Evolutionary conservation across 1,284 basidiomycete genomes (phyloP), one percentile per base, ranked within the genome.

Genomic region (Rhodotorula sp.): DNA sequence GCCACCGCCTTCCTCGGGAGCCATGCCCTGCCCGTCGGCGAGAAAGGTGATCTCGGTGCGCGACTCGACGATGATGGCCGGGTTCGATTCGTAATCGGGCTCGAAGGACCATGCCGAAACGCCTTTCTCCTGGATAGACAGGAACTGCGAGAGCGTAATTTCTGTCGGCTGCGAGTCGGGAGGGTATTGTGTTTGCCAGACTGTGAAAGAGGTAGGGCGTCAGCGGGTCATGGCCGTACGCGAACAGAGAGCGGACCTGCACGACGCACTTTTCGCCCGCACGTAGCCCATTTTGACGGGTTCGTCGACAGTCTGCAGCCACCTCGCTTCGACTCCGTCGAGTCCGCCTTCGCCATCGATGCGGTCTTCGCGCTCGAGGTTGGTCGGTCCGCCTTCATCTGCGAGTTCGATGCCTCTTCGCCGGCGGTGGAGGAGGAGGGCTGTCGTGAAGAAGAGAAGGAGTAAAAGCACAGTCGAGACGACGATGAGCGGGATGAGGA

Each of bases 81-180:
- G 74, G 79, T 94, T 88, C 61, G 91, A 89, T 81, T 97, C 94
- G 80, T 94, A 95, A 81, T 97, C 94, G 56, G 94, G 95, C 81
- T 97, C 94, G 79, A 97, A 97, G 26, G 88, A 92, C 94, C 94
- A 97, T 12, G 94, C 94, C 34, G 94, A 94, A 56, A 97, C 94
- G 73, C 94, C 94, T 80, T 97, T 97, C 83, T 97, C 94, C 81
- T 97, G 94, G 72, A 97, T 97, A 31, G 93, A 94, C 47, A 97
- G 87, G 82, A 97, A 97, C 79, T 97, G 94, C 2, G 94, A 95
- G 52, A 97, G 85, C 0, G 95, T 97, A 81, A 97, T 97, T 80
- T 97, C 94, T 62, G 95, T 94, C 34, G 93, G 91, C 62, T 90
- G 84, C 21, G 94, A 97, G 78, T 95, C 92, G 31, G 94, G 93